A percentile compares a stretch with the other conserved stretches of the same genome.
Conservation (phyloP, 495 filamentous ascomycete genomes). For the Penicillium riverlandense region DNA sequence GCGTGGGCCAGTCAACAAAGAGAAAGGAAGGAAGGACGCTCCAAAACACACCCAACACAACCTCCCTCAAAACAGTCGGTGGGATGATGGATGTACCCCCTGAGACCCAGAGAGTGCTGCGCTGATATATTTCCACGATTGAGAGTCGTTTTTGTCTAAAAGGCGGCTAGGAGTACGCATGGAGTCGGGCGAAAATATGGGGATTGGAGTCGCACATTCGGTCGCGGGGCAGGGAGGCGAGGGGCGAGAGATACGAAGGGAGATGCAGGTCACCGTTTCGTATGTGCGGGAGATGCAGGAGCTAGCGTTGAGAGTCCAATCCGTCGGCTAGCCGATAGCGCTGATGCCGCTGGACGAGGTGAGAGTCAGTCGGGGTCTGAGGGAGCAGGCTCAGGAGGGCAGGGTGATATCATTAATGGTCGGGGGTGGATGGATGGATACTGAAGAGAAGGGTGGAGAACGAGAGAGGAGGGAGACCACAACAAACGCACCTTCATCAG, state of each 20-base stretch:
- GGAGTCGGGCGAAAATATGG: constrained; percentile 27
- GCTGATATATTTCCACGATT: constrained; percentile 30
- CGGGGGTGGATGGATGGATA: background rate
- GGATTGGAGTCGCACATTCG: constrained; percentile 27
- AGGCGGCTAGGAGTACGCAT: constrained; percentile 39
- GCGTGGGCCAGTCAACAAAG: constrained; percentile 19
- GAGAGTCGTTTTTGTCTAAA: constrained; percentile 27
- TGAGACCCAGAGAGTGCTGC: constrained; percentile 21
- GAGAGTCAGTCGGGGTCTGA: constrained; percentile 6
- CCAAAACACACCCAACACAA: constrained; percentile 12
- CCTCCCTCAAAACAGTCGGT: constrained; percentile 12
- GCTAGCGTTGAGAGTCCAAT: constrained; percentile 11
- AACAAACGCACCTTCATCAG: constrained; percentile 27
- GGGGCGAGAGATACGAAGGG: constrained; percentile 17
- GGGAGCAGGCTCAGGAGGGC: constrained; percentile 2
- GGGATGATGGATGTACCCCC: constrained; percentile 2
- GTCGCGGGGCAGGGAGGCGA: constrained; percentile 21
- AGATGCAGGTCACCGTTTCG: constrained; percentile 20
- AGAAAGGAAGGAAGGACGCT: constrained; percentile 1
- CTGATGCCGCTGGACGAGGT: constrained; percentile 10
- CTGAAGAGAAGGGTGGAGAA: background rate
- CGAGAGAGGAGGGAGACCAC: constrained; percentile 1
- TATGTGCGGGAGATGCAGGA: constrained; percentile 16
- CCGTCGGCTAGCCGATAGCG: constrained; percentile 8
- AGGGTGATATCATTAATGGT: constrained; percentile 20